Base-by-base conservation (phyloP, 106 monocot species). In the Posidonia australis region DNA sequence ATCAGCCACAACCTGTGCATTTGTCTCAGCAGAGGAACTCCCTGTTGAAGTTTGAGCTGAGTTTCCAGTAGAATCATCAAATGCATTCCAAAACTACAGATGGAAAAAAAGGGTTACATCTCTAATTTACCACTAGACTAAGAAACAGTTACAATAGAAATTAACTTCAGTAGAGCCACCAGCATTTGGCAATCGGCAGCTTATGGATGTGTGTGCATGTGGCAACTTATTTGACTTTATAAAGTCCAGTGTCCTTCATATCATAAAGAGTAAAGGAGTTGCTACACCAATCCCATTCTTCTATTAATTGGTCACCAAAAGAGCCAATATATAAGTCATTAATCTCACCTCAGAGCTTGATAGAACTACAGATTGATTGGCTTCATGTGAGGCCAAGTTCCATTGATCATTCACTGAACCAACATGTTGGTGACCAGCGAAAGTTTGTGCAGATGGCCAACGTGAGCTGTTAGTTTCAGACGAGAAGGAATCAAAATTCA, bases 71-170 rank as follows among this genome's bases (percentile, higher is more conserved):
- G 48, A 60, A 73, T 60, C 56, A 63, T 71, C 68, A 78, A 83
- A 83, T 67, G 78, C 76, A 76, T 55, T 76, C 83, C 78, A 81
- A 7, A 67, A 52, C 83, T 83, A 78, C 49, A 72, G 57, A 72
- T 57, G 44, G 3, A 62, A 5, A 20, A 43, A 0, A 17, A 43
- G 36, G 41, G 12, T 62, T 29, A 20, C 42, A 62, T 19, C n/a
- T 20, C 0, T 12, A 20, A 36, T n/a, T 62, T 21, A 3, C 24
- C 14, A 58, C 26, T 29, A 11, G 28, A 27, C 13, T 16, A 29
- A 28, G 14, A 27, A 58, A 58, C 26, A 14, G 5, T 19, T 19
- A 5, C 17, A 1, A 58, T 13, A 4, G n/a, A 49, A 49, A 17
- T 4, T n/a, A 13, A 49, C n/a, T 49, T 13, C n/a, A 49, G n/a